Percentiles rank a stretch among this genome's conserved stretches.
phyloP scores from a whole-genome alignment of 495 filamentous ascomycete species.

The Bathelium albidoporum region DNA sequence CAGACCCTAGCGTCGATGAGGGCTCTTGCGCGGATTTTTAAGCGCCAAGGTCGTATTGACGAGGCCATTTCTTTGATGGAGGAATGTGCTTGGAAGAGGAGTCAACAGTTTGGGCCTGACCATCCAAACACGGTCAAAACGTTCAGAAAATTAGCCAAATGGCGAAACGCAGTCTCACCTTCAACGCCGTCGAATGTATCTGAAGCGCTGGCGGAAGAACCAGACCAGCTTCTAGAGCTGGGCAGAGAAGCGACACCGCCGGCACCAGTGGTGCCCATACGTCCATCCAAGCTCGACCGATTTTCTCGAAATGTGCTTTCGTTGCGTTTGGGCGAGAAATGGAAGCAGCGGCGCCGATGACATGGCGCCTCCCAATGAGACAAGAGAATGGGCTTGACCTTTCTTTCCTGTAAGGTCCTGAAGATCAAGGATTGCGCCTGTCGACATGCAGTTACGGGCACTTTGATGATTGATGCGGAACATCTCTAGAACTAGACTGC shows the following conservation, averaged over 20 bases:
- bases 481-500: too few relatives aligned
- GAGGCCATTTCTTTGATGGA: constrained; percentile 1
- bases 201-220: neutral
- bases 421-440: too few relatives aligned
- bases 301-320: neutral
- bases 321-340: neutral
- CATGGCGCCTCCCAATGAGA: too few relatives aligned
- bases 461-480: too few relatives aligned
- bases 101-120: constrained; percentile 2
- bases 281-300: neutral
- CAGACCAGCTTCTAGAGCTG: neutral
- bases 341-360: neutral
- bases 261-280: neutral
- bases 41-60: neutral
- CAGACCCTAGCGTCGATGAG: constrained; percentile 8
- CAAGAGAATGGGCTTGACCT: too few relatives aligned
- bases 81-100: neutral
- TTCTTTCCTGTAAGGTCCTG: too few relatives aligned
- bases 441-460: too few relatives aligned
- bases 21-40: neutral
- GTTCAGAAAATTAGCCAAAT: neutral
- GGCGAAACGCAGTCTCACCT: neutral
- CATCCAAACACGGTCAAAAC: constrained; percentile 3
- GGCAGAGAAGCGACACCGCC: neutral
- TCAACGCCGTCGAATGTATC: neutral